These are phyloP conservation scores for Cyanidiococcus yangmingshanensis DNA, from an alignment of 23 red algal genomes.

Conservation along the genomic window DNA sequence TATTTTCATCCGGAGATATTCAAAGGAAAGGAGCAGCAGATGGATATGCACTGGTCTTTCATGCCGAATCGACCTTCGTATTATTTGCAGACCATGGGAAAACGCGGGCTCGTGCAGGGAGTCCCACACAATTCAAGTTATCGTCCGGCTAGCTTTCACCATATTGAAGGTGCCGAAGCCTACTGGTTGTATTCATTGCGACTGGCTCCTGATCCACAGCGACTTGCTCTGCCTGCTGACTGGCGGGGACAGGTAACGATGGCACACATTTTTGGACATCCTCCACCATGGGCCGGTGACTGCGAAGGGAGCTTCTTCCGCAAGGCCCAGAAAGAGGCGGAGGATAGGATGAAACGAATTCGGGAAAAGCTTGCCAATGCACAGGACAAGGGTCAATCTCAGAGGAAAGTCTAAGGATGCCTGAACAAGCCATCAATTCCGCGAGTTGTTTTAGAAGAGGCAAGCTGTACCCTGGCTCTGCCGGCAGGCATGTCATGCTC, in stretches of 20 bases:
- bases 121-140: neutral
- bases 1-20: conserved; percentile 18
- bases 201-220: neutral
- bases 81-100: conserved; percentile 8
- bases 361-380: neutral
- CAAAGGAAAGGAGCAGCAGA: conserved; percentile 10
- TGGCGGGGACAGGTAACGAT: conserved; percentile 10
- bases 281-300: conserved; percentile 9
- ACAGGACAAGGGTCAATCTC: no score
- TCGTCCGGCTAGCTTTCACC: neutral
- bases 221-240: neutral
- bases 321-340: neutral
- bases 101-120: neutral
- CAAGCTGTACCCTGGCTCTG: no score
- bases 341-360: neutral
- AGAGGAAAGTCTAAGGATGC: no score
- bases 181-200: conserved; percentile 18
- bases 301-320: conserved; percentile 1
- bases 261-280: conserved; percentile 7
- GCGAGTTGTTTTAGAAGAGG: no score
- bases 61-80: conserved; percentile 13
- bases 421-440: no score
- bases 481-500: no score
- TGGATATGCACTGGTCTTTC: conserved; percentile 17
- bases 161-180: conserved; percentile 10